Conservation (phyloP, 2,329 filamentous ascomycete genomes). For the Claviceps maximensis region DNA sequence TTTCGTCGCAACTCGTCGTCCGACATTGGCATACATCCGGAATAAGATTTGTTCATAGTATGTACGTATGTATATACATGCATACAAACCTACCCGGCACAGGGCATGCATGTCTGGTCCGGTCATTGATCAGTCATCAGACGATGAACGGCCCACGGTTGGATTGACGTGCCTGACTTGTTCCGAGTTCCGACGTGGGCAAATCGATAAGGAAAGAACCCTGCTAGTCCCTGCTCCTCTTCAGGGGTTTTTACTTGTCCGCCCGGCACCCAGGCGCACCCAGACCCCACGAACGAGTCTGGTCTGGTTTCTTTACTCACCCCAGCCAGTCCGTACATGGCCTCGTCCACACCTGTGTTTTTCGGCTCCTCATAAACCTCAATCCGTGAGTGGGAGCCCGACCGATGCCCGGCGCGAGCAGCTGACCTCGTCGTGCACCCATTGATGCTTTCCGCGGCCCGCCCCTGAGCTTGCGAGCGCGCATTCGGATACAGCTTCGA, state of each 20-base stretch:
- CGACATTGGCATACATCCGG: too few relatives aligned
- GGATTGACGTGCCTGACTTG: too few relatives aligned
- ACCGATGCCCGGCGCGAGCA: constrained; percentile 1
- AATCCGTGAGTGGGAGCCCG: background rate
- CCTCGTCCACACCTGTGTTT: background rate
- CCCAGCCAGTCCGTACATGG: background rate
- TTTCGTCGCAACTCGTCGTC: too few relatives aligned
- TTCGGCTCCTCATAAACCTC: background rate
- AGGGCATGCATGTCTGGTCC: background rate
- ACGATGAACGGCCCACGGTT: too few relatives aligned
- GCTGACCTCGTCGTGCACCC: background rate
- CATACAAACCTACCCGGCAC: too few relatives aligned
- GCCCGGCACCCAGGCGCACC: background rate
- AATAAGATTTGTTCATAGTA: too few relatives aligned
- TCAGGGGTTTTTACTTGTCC: constrained; percentile 5
- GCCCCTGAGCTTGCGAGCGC: constrained; percentile 3
- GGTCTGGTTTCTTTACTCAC: background rate
- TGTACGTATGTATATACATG: too few relatives aligned
- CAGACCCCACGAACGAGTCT: constrained; percentile 1
- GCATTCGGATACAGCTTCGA: background rate
- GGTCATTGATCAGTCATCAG: background rate
- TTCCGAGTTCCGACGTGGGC: background rate
- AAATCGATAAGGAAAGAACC: constrained; percentile 5
- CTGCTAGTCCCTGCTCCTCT: constrained; percentile 1
- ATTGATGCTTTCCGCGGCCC: constrained; percentile 1